Evolutionary conservation across 2,329 filamentous ascomycete species (phyloP).

Genomic region (Botryotinia convoluta): DNA sequence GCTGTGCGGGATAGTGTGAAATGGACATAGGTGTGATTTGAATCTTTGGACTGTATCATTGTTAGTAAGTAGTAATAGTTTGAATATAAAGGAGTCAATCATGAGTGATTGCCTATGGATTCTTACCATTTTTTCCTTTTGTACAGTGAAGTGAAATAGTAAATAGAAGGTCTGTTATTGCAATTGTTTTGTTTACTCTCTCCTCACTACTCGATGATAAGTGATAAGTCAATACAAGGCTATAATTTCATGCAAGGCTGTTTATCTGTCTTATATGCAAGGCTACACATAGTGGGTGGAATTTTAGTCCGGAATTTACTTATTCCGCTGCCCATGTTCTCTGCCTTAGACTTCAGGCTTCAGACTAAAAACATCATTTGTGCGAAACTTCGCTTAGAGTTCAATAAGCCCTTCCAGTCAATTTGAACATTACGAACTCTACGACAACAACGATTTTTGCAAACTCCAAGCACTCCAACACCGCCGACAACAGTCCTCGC

Average conservation of each 20-base stretch:
- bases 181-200: neutral
- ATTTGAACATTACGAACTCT: slow-evolving; percentile 5
- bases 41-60: slow-evolving; percentile 57
- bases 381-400: slow-evolving; percentile 18
- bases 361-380: slow-evolving; percentile 10
- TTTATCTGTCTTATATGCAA: neutral
- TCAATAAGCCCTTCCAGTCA: slow-evolving; percentile 16
- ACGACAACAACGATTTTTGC: slow-evolving; percentile 12
- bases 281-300: neutral
- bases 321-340: fast-evolving
- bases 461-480: slow-evolving; percentile 18
- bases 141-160: neutral
- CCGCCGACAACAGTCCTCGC: slow-evolving; percentile 32
- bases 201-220: neutral
- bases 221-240: neutral
- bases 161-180: neutral
- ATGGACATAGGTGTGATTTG: slow-evolving; percentile 71
- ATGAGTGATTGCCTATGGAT: neutral
- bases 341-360: neutral
- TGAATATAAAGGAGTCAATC: neutral
- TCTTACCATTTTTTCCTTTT: slow-evolving; percentile 9
- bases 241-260: neutral
- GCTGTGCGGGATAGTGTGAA: slow-evolving; percentile 69
- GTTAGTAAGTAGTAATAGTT: neutral
- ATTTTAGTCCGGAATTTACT: neutral